These are phyloP conservation scores for Daedaleopsis nitida DNA, from an alignment of 768 basidiomycete genomes.

Conservation along the genomic window DNA sequence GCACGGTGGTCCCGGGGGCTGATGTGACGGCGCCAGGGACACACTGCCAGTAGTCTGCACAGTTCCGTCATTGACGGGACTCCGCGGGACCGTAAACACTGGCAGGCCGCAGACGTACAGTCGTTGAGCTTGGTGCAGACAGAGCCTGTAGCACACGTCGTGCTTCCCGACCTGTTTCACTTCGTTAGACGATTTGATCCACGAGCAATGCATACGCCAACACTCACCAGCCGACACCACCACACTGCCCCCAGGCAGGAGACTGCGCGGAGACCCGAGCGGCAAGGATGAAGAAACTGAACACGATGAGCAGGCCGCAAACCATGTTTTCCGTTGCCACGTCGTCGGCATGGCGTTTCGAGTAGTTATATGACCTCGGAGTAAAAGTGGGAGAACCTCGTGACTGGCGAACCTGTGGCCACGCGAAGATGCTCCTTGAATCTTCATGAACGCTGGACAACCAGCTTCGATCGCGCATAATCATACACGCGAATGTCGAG, in stretches of 20 bases:
- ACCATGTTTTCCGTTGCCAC: conserved; percentile 8
- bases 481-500: background rate
- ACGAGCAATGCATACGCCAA: background rate
- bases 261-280: conserved; percentile 22
- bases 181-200: background rate
- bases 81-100: background rate
- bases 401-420: background rate
- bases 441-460: background rate
- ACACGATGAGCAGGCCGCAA: background rate
- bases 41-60: conserved; percentile 56
- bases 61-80: conserved; percentile 9
- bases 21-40: conserved; percentile 37
- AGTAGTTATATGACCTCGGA: conserved; percentile 12
- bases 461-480: background rate
- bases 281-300: conserved; percentile 13
- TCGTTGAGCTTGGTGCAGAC: conserved; percentile 27
- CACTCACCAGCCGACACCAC: conserved; percentile 32
- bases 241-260: conserved; percentile 29
- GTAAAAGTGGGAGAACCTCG: conserved; percentile 18
- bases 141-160: conserved; percentile 25
- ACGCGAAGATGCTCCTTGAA: conserved; percentile 17
- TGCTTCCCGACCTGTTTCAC: conserved; percentile 25
- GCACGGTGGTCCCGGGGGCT: conserved; percentile 28
- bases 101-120: conserved; percentile 22
- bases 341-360: background rate